Evolutionary conservation across 768 basidiomycete species (phyloP), one percentile per base, ranked within the genome.

Genomic region (Mycena belliarum): DNA sequence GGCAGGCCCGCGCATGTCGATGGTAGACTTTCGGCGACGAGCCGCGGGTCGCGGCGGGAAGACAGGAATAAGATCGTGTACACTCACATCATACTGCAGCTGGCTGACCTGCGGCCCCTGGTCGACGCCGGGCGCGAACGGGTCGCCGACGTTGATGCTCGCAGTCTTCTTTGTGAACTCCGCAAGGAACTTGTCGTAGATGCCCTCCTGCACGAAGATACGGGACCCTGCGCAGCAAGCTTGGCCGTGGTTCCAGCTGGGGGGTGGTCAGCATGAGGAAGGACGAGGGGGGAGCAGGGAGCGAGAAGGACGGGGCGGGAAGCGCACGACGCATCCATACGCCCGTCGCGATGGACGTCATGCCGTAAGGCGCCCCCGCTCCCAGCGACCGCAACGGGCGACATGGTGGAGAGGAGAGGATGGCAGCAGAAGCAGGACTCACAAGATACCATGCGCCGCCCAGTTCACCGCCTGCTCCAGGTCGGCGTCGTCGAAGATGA

Each of bases 171-270:
- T 76, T 1, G 78, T 76, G 71, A 92, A 86, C 28, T 60, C 71
- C 49, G 72, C 65, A 51, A 93, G 65, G 77, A 94, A 93, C 60
- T 84, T 70, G 70, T 94, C 91, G 73, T 94, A 93, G 64, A 94
- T 83, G 4, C 76, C 74, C 57, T 81, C 85, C 67, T 94, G 92
- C 6, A 95, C 89, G 66, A 81, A 93, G 66, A 94, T 85, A 59
- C 93, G 83, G 21, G 91, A 88, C 11, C 91, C 89, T 12, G 91
- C 91, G 63, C 83, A 84, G 74, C 93, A 94, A 16, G 80, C 77
- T 72, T 94, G 92, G 23, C 93, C 89, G 59, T 83, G 81, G 65
- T 85, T 87, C 69, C 70, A 81, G 71, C 80, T 86, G 68, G 14
- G 20, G 25, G 37, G 20, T n/a, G 35, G 6, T 10, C 18, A 38